Conservation (phyloP, 2,329 filamentous ascomycete genomes). For the Pestalotiopsis sp. region DNA sequence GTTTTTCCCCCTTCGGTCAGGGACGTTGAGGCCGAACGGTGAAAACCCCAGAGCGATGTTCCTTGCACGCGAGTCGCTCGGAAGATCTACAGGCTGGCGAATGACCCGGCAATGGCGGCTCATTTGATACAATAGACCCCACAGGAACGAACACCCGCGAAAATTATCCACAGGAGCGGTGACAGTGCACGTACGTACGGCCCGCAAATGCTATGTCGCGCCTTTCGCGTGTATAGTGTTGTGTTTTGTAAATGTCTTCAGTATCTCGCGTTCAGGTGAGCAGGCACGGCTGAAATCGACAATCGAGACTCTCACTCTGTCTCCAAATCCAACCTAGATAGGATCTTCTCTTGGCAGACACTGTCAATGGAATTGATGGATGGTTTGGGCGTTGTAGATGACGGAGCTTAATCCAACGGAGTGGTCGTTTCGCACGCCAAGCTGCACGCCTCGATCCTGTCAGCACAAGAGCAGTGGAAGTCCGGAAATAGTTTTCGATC, state of each 20-base stretch:
- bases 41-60: constrained; percentile 14
- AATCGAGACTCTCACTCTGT: neutral
- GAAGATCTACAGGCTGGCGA: constrained; percentile 23
- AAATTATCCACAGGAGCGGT: neutral
- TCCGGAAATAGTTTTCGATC: constrained; percentile 2
- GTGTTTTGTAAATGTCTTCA: neutral
- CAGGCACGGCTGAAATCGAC: neutral
- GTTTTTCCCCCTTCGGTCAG: neutral
- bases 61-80: constrained; percentile 20
- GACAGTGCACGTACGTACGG: neutral
- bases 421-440: neutral
- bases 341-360: neutral
- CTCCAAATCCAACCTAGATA: neutral
- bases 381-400: neutral
- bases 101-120: constrained; percentile 25
- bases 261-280: neutral
- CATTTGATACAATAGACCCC: constrained; percentile 26
- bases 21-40: neutral
- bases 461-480: constrained; percentile 5
- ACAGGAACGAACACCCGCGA: neutral
- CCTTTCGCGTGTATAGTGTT: neutral
- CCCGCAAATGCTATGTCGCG: neutral
- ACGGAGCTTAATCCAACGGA: neutral
- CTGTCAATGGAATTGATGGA: neutral
- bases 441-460: constrained; percentile 10